phyloP scores from a whole-genome alignment of 306 rosid species.

The Neltuma alba region DNA sequence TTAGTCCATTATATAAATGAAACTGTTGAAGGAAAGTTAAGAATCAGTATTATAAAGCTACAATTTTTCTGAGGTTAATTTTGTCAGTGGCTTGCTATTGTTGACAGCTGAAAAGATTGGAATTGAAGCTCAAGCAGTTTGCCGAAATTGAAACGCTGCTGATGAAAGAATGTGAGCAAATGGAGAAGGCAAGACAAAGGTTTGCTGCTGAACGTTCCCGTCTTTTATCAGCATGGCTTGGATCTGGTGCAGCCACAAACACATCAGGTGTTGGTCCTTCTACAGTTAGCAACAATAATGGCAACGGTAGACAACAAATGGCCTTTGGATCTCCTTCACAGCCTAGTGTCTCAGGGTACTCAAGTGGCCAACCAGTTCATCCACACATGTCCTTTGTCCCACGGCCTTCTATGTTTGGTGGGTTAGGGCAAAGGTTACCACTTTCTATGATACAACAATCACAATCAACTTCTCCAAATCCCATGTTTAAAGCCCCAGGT shows the following conservation, averaged over 20 bases:
- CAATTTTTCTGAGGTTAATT: conserved; percentile 30
- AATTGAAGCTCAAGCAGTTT: conserved; percentile 96
- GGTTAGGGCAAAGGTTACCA: conserved; percentile 90
- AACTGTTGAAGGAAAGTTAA: conserved; percentile 29
- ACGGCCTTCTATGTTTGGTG: conserved; percentile 85
- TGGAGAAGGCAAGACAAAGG: conserved; percentile 88
- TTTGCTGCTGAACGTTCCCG: conserved; percentile 80
- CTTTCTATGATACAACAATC: conserved; percentile 77
- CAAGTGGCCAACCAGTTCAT: conserved; percentile 75
- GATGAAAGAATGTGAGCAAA: conserved; percentile 98
- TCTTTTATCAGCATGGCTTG: conserved; percentile 67
- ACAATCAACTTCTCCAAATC: conserved; percentile 63
- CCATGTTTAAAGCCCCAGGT: conserved; percentile 70
- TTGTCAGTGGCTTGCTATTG: conserved; percentile 32
- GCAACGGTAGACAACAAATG: conserved; percentile 76
- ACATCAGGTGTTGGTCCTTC: conserved; percentile 72
- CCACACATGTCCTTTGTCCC: conserved; percentile 81
- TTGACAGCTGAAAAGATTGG: conserved; percentile 92
- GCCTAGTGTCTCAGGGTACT: conserved; percentile 78
- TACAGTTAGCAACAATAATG: conserved; percentile 60
- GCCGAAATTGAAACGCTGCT: conserved; percentile 95
- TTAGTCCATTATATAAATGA: conserved; percentile 24
- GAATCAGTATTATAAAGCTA: conserved; percentile 26
- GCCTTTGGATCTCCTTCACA: conserved; percentile 81
- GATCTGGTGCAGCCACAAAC: conserved; percentile 63